Conservation (phyloP, 805 yeast species). For the Nakazawaea populi region DNA sequence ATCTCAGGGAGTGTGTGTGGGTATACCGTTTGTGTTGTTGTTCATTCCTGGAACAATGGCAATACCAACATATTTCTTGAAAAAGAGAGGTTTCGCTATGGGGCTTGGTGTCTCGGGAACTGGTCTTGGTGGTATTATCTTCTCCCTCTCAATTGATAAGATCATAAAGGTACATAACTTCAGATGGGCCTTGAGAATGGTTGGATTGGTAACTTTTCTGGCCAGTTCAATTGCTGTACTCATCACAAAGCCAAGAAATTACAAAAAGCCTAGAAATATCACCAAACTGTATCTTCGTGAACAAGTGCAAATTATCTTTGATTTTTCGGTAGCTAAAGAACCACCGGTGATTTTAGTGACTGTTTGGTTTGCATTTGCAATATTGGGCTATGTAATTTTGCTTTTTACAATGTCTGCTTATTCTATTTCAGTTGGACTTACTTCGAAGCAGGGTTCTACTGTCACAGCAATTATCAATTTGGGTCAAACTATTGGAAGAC, state of each 20-base stretch:
- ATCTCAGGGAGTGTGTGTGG: slow-evolving; percentile 48
- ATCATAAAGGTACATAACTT: slow-evolving; percentile 29
- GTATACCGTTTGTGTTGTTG: slow-evolving; percentile 42
- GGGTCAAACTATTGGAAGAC: slow-evolving; percentile 46
- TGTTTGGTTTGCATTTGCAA: slow-evolving; percentile 21
- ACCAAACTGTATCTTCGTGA: slow-evolving; percentile 17
- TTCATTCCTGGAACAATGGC: slow-evolving; percentile 44
- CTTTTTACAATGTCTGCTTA: slow-evolving; percentile 44
- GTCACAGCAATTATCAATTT: slow-evolving; percentile 41
- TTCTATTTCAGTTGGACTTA: slow-evolving; percentile 42
- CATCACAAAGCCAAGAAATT: slow-evolving; percentile 17
- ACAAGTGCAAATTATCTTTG: slow-evolving; percentile 22
- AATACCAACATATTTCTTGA: slow-evolving; percentile 49
- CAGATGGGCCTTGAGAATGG: slow-evolving; percentile 32
- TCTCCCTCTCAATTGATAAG: slow-evolving; percentile 27
- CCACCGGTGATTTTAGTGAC: slow-evolving; percentile 13
- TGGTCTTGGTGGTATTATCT: slow-evolving; percentile 36
- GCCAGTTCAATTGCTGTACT: slow-evolving; percentile 6
- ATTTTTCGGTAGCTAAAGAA: slow-evolving; percentile 12
- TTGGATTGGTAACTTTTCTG: slow-evolving; percentile 26
- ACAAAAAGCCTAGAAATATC: slow-evolving; percentile 14
- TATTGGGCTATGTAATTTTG: slow-evolving; percentile 33
- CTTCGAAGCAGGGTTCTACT: slow-evolving; percentile 37
- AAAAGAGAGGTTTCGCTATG: slow-evolving; percentile 34
- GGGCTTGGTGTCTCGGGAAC: slow-evolving; percentile 33